phyloP scores from a whole-genome alignment of 2,329 filamentous ascomycete species.

The Aspergillus oerlinghausenensis region DNA sequence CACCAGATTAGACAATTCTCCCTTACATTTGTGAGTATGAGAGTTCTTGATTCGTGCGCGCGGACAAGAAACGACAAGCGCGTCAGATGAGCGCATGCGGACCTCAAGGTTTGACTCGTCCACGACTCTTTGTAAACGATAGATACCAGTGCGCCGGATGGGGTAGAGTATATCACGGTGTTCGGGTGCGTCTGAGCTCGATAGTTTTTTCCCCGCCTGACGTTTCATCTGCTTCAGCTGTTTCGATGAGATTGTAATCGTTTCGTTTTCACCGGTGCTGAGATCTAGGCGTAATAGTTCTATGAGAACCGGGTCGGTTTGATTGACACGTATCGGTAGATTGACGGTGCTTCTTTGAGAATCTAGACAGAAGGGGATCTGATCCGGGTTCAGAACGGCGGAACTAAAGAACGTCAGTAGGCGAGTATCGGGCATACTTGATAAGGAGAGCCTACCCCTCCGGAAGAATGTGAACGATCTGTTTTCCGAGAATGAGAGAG shows the following conservation, averaged over 20 bases:
- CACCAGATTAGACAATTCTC: slow-evolving; percentile 79
- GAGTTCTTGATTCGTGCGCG: slow-evolving; percentile 67
- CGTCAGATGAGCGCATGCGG: slow-evolving; percentile 68
- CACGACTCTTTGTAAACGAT: slow-evolving; percentile 76
- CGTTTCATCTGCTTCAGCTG: slow-evolving; percentile 73
- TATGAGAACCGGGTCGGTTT: slow-evolving; percentile 81
- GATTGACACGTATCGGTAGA: slow-evolving; percentile 88
- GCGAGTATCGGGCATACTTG: not conserved
- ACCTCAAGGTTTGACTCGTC: slow-evolving; percentile 95
- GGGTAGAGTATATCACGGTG: slow-evolving; percentile 67
- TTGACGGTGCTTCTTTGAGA: slow-evolving; percentile 55
- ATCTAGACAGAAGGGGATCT: slow-evolving; percentile 75
- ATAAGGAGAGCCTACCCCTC: slow-evolving; percentile 61
- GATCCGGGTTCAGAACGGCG: slow-evolving; percentile 79
- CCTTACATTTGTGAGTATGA: slow-evolving; percentile 67
- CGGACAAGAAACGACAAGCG: slow-evolving; percentile 82
- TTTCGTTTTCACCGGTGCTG: slow-evolving; percentile 73
- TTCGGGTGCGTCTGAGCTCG: slow-evolving; percentile 45
- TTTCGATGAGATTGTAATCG: slow-evolving; percentile 66
- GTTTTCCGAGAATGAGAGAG: slow-evolving; percentile 89
- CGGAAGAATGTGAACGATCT: slow-evolving; percentile 95
- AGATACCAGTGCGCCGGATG: slow-evolving; percentile 82
- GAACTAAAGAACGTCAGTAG: slow-evolving; percentile 52
- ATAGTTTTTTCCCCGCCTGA: slow-evolving; percentile 58
- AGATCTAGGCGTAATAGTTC: slow-evolving; percentile 86